These are phyloP conservation scores for Naganishia kalamii DNA, from an alignment of 768 basidiomycete species.

Conservation along the genomic window DNA sequence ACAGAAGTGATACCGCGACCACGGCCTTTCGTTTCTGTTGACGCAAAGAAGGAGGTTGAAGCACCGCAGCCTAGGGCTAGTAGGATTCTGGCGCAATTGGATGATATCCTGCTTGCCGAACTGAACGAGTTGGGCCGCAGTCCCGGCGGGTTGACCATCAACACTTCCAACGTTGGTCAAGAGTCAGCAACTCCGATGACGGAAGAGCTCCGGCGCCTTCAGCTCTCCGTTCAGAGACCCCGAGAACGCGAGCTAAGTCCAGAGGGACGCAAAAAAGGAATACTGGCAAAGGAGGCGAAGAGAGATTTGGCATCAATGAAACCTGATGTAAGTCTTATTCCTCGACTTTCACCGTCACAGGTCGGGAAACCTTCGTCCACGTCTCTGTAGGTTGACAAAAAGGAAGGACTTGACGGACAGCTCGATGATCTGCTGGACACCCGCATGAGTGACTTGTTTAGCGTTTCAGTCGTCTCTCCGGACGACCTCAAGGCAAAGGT, in stretches of 20 bases:
- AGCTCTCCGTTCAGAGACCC: no score
- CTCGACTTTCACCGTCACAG: neutral
- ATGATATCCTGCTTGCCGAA: neutral
- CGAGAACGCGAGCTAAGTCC: no score
- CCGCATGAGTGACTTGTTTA: constrained; percentile 9
- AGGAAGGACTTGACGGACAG: neutral
- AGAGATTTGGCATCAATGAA: neutral
- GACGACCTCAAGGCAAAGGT: neutral
- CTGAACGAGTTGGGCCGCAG: neutral
- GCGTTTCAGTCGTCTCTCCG: neutral
- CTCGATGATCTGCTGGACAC: neutral
- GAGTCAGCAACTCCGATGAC: neutral
- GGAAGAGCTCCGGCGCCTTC: neutral
- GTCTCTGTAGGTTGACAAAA: neutral
- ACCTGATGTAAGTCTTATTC: neutral
- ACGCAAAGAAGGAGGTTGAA: neutral
- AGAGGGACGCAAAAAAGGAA: no score
- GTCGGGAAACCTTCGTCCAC: neutral
- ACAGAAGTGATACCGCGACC: neutral
- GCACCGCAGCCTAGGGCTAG: neutral
- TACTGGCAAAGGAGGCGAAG: neutral
- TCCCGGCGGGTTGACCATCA: neutral
- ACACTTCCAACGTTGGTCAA: neutral
- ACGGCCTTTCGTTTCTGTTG: neutral
- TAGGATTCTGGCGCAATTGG: neutral